Evolutionary conservation across 139 green algal species (phyloP), one percentile per base, ranked within the genome.

Genomic region (Gonium pectorale): DNA sequence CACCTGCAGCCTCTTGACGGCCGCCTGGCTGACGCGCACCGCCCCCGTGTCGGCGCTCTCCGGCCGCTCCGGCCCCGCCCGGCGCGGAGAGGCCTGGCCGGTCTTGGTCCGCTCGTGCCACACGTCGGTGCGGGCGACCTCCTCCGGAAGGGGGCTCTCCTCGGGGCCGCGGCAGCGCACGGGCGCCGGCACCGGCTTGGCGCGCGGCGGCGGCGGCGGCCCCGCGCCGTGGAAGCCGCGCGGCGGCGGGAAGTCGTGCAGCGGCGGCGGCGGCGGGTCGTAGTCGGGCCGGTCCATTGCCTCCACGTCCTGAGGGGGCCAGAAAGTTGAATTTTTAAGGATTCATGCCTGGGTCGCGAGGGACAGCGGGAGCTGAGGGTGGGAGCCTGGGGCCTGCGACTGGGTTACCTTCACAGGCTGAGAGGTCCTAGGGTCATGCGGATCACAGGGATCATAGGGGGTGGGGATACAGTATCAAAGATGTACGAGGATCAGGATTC

Each of bases 191-290:
- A 27, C 40, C 41, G 29, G 26, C 35, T 56, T 17, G 17, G 40
- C 11, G 35, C 33, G 11, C 21, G n/a, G 19, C 19, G 63, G 40
- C 27, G 59, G 75, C 59, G 64, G 75, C 29, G 59, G 59, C 15
- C 41, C 59, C 40, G 71, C 75, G 41, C 75, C 75, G 52, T 67
- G 75, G 41, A 62, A 72, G 59, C 75, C 75, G 13, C 75, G 75
- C 3, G 63, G 59, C 41, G 37, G 46, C 27, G 75, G 75, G 51
- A 71, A 35, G 33, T 59, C 31, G 22, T 51, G 59, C 29, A 44
- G 38, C 1, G 75, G 40, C 6, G 75, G 75, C 59, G 75, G 56
- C 22, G 27, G 59, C 4, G 75, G 75, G 19, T 38, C 60, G 31
- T 63, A 82, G 75, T 82, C 59, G 37, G 64, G 56, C 49, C 40